Conservation (phyloP, 768 basidiomycete species). For the Leucocoprinus sp. region DNA sequence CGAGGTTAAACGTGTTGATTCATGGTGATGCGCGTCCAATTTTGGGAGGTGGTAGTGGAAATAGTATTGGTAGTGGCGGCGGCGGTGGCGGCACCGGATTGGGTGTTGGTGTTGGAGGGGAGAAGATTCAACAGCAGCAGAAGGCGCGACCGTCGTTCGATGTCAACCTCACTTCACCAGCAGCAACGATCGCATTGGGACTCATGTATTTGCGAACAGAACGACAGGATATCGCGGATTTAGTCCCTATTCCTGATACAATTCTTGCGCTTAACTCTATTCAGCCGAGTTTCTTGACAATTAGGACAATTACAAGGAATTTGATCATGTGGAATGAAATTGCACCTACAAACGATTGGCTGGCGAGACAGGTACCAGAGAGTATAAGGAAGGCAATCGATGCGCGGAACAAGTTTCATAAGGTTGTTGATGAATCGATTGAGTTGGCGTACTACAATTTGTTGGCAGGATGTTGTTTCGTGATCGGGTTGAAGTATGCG, state of each 20-base stretch:
- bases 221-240: slow-evolving; percentile 78
- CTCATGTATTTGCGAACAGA: slow-evolving; percentile 89
- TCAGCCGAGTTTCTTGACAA: slow-evolving; percentile 79
- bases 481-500: slow-evolving; percentile 85
- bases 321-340: slow-evolving; percentile 87
- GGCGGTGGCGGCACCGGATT: no score
- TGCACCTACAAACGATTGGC: slow-evolving; percentile 65
- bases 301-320: slow-evolving; percentile 68
- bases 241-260: slow-evolving; percentile 77
- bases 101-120: no score
- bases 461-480: slow-evolving; percentile 86
- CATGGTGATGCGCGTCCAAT: slow-evolving; percentile 56
- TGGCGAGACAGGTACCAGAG: slow-evolving; percentile 58
- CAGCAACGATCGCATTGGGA: slow-evolving; percentile 83
- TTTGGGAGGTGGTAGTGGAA: slow-evolving; percentile 17
- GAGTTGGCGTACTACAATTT: slow-evolving; percentile 92
- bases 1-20: slow-evolving; percentile 64
- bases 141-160: slow-evolving; percentile 51
- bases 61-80: no score
- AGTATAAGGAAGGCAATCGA: slow-evolving; percentile 58
- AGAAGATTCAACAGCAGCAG: slow-evolving; percentile 9
- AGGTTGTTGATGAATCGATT: slow-evolving; percentile 55
- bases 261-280: slow-evolving; percentile 73
- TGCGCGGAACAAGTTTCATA: slow-evolving; percentile 35
- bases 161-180: slow-evolving; percentile 84